These are phyloP conservation scores for Zygosaccharomyces pseudobailii DNA, from an alignment of 1,139 yeast genomes.

Conservation along the genomic window DNA sequence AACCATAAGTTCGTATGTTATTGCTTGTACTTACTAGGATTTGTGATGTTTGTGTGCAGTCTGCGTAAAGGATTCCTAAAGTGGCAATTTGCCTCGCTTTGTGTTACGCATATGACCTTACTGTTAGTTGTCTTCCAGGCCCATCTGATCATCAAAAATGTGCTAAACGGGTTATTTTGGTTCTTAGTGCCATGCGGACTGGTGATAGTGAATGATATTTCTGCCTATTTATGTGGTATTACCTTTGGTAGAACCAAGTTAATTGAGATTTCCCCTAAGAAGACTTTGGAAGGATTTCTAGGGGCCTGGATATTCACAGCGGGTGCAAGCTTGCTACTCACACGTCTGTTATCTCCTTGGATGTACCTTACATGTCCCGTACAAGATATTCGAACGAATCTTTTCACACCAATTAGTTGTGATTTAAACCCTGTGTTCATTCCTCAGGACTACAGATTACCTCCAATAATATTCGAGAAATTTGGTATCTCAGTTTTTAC, in stretches of 20 bases:
- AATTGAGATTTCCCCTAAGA: constrained; percentile 91
- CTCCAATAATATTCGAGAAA: constrained; percentile 55
- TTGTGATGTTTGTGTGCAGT: constrained; percentile 84
- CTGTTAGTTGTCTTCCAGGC: constrained; percentile 90
- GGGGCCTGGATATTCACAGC: constrained; percentile 98
- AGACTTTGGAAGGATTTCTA: constrained; percentile 93
- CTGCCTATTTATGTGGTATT: constrained; percentile 95
- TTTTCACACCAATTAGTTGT: constrained; percentile 64
- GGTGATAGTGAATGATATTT: constrained; percentile 91
- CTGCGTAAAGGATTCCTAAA: constrained; percentile 83
- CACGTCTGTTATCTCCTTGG: constrained; percentile 59
- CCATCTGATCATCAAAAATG: constrained; percentile 85
- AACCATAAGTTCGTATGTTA: constrained; percentile 86
- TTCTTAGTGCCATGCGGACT: constrained; percentile 85
- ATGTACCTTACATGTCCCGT: constrained; percentile 89
- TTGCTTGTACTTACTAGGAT: constrained; percentile 79
- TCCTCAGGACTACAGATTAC: constrained; percentile 72
- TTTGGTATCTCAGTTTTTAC: constrained; percentile 48
- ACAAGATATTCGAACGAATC: constrained; percentile 50
- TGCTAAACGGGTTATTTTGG: constrained; percentile 91
- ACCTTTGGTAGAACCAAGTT: constrained; percentile 92
- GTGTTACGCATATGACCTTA: constrained; percentile 91
- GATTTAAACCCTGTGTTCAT: constrained; percentile 83
- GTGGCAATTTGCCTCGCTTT: constrained; percentile 91
- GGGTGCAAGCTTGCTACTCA: constrained; percentile 61